Conservation (phyloP, 371 early-diverging fungal species). For the Vairimorpha ceranae region DNA sequence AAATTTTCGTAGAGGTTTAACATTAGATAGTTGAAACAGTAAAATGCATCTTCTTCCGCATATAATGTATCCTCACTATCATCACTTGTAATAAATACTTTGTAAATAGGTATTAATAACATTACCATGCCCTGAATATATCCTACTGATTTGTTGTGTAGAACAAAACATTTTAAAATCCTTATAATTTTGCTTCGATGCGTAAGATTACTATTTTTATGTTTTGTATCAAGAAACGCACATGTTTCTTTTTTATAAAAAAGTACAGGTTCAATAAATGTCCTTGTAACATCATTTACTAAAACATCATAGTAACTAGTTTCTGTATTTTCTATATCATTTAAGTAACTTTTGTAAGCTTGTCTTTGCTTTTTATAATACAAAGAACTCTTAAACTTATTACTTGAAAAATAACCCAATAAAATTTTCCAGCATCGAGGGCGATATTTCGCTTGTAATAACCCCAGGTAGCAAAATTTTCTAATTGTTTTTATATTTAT, state of each 20-base stretch:
- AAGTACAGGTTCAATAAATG: constrained; percentile 11
- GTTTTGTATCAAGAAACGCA: constrained; percentile 36
- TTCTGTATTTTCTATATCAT: not conserved
- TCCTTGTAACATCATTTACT: constrained; percentile 38
- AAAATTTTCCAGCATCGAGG: constrained; percentile 59
- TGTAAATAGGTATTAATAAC: constrained; percentile 58
- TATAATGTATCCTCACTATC: constrained; percentile 43
- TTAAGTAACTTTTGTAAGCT: constrained; percentile 22
- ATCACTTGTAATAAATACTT: constrained; percentile 48
- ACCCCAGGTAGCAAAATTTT: constrained; percentile 58
- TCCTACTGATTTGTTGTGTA: constrained; percentile 56
- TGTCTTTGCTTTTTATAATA: constrained; percentile 37
- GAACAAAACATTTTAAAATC: constrained; percentile 51
- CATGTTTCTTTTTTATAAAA: constrained; percentile 14
- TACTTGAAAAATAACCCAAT: constrained; percentile 44
- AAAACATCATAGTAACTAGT: constrained; percentile 21
- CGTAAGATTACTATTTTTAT: not conserved
- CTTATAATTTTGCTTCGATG: constrained; percentile 48
- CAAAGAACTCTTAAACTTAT: constrained; percentile 52
- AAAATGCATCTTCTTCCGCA: constrained; percentile 61
- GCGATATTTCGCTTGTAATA: constrained; percentile 30
- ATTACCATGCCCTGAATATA: constrained; percentile 64
- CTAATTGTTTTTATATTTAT: constrained; percentile 45
- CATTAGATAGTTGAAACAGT: constrained; percentile 62
- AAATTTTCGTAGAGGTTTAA: constrained; percentile 60